phyloP scores from a whole-genome alignment of 148 eudicot species.

The Selenicereus undatus region DNA sequence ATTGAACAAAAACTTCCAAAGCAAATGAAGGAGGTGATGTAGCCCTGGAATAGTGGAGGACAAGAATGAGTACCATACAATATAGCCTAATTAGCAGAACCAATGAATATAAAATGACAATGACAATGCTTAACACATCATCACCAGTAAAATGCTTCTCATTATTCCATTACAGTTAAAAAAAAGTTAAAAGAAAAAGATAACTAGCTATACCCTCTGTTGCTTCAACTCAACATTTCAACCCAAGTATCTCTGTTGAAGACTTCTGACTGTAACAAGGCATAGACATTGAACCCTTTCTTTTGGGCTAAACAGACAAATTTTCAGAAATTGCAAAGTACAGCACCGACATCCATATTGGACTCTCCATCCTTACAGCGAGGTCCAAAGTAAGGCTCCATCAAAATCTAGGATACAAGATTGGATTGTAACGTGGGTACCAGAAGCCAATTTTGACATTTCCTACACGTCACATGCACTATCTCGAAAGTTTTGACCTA shows the following conservation, averaged over 20 bases:
- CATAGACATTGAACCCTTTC: not conserved
- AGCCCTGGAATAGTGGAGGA: constrained; percentile 48
- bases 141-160: not conserved
- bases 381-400: not conserved
- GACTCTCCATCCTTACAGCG: not conserved
- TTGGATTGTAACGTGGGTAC: not conserved
- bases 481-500: not conserved
- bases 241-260: not conserved
- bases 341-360: not conserved
- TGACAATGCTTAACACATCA: not conserved
- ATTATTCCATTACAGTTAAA: not conserved
- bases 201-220: not conserved
- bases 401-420: not conserved
- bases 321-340: no score
- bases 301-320: not conserved
- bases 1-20: constrained; percentile 93
- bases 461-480: not conserved
- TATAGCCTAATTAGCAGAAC: not conserved
- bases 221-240: not conserved
- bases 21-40: constrained; percentile 99
- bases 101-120: not conserved
- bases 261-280: not conserved
- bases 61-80: not conserved
- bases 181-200: not conserved
- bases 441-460: not conserved